phyloP scores from a whole-genome alignment of 768 basidiomycete species.

The Collybia sordida region DNA sequence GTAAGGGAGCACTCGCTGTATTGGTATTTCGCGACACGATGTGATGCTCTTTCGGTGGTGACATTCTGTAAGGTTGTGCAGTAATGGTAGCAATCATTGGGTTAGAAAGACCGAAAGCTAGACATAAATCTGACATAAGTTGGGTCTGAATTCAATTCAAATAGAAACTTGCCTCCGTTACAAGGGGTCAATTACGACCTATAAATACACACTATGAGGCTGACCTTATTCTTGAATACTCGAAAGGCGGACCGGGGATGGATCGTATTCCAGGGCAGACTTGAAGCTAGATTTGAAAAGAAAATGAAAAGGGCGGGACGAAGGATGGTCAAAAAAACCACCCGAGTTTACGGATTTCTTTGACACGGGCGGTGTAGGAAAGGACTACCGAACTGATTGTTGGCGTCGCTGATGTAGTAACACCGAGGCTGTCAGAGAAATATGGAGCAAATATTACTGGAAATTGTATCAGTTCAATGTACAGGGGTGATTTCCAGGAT shows the following conservation, averaged over 20 bases:
- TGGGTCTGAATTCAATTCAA: neutral
- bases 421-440: too few species aligned
- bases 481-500: neutral
- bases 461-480: neutral
- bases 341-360: neutral
- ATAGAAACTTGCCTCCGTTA: constrained; percentile 4
- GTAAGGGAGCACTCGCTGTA: constrained; percentile 59
- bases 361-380: too few species aligned
- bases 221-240: neutral
- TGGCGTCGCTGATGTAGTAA: too few species aligned
- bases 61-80: constrained; percentile 33
- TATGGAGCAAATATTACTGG: neutral
- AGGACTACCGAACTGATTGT: too few species aligned
- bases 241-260: neutral
- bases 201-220: neutral
- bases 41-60: constrained; percentile 29
- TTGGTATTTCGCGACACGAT: constrained; percentile 42
- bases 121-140: neutral
- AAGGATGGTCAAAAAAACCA: constrained; percentile 3
- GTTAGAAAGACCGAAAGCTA: constrained; percentile 3
- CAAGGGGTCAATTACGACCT: neutral
- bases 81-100: constrained; percentile 47
- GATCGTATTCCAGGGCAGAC: constrained; percentile 2
- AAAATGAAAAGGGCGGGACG: constrained; percentile 5
- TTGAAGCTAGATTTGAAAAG: constrained; percentile 6